Evolutionary conservation across 176 grass and related monocot genomes (phyloP), one percentile per base, ranked within the genome.

Genomic region (Eragrostis curvula): DNA sequence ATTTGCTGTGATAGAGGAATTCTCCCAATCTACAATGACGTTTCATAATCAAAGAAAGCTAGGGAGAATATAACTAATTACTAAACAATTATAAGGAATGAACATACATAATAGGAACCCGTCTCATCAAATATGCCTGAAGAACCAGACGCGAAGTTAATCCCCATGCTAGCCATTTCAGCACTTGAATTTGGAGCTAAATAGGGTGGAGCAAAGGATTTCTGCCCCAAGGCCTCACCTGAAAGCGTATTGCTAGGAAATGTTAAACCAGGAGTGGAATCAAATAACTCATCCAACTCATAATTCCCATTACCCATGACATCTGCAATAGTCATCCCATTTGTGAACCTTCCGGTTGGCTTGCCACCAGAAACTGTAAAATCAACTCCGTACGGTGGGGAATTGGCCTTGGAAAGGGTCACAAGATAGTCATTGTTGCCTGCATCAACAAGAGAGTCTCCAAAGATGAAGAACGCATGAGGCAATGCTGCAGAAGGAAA

Each of bases 61-160:
- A 17, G 17, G 18, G 16, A 12, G 81, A 84, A 53, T 14, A 32
- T 10, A 61, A 18, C 12, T 43, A 36, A 0, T 11, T 44, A 5
- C 21, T 25, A 68, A 18, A 0, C 2, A 36, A 28, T 18, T 23
- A 49, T 11, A 12, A 66, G 20, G 5, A 41, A 50, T 75, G 17
- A 51, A 32, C 92, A 10, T 93, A 98, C 96, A 68, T 89, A 98
- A 61, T 88, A 79, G 23, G 90, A 88, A 18, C 96, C 96, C 6
- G 96, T 98, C 50, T 95, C 84, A 6, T 98, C 93, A 28, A 98
- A 91, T 78, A 98, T 91, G 71, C 96, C 93, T 16, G 96, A 98
- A 88, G 96, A 85, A 71, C 92, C 92, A 69, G 96, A 95, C 73
- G 88, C 96, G 72, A 85, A 98, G 76, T 98, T 95, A 2, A 91